These are phyloP conservation scores for Talaromyces atroroseus DNA, from an alignment of 2,329 filamentous ascomycete species.

Conservation along the genomic window DNA sequence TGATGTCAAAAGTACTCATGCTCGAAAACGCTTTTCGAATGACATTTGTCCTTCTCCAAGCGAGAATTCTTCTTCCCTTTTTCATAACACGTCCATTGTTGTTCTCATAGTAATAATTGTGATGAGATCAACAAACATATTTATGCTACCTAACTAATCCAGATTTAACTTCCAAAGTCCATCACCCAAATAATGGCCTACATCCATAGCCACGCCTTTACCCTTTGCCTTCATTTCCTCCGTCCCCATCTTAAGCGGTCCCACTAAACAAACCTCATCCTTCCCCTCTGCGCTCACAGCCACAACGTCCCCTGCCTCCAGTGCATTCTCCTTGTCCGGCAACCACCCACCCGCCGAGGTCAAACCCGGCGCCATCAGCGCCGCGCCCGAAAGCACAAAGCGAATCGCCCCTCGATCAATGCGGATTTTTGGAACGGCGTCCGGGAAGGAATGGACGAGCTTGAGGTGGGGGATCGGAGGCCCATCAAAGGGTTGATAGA, in stretches of 20 bases:
- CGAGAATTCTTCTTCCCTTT: background rate
- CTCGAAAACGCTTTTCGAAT: background rate
- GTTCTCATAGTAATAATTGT: background rate
- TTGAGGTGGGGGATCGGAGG: constrained; percentile 80
- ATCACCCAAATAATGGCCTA: constrained; percentile 89
- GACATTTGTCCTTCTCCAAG: background rate
- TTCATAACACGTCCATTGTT: background rate
- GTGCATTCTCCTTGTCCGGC: constrained; percentile 58
- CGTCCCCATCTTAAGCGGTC: constrained; percentile 75
- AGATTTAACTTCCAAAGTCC: constrained; percentile 75
- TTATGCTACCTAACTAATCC: constrained; percentile 38
- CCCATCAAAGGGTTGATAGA: constrained; percentile 80
- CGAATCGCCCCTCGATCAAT: constrained; percentile 95
- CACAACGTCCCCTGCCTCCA: constrained; percentile 76
- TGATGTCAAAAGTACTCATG: background rate
- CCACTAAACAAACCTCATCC: constrained; percentile 82
- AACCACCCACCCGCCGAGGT: constrained; percentile 77
- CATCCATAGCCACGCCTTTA: constrained; percentile 90
- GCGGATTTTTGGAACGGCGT: constrained; percentile 74
- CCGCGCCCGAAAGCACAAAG: constrained; percentile 88
- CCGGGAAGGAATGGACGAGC: constrained; percentile 84
- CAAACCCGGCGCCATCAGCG: constrained; percentile 91
- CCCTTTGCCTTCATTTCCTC: constrained; percentile 90
- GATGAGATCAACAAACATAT: background rate
- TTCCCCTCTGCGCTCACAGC: constrained; percentile 92